phyloP scores from a whole-genome alignment of 257 asterid genomes.

The Phtheirospermum japonicum region DNA sequence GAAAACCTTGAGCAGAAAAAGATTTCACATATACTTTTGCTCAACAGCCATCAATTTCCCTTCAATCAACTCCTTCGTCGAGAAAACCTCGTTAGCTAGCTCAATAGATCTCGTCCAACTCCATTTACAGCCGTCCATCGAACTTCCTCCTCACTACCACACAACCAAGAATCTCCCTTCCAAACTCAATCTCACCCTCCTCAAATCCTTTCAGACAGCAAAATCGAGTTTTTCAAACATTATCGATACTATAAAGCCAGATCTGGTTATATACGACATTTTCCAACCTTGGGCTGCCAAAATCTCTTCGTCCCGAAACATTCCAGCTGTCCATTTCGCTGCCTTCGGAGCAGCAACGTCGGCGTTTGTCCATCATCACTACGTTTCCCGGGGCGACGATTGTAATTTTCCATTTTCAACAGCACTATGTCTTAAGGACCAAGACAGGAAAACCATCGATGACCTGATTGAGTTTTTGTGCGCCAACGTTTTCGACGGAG shows the following conservation, averaged over 20 bases:
- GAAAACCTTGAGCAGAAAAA: neutral
- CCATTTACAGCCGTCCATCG: too few relatives aligned
- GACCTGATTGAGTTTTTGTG: neutral
- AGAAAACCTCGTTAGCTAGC: too few relatives aligned
- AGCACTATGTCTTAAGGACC: conserved; percentile 4
- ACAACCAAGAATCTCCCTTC: too few relatives aligned
- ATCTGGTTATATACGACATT: neutral
- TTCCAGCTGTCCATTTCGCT: conserved; percentile 24
- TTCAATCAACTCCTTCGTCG: conserved; percentile 9
- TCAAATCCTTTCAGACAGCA: too few relatives aligned
- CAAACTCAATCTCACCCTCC: too few relatives aligned
- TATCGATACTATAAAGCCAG: neutral
- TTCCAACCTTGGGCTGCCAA: neutral
- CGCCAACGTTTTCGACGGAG: conserved; percentile 1
- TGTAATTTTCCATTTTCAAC: conserved; percentile 23
- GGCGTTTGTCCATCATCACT: conserved; percentile 22
- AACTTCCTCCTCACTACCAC: too few relatives aligned
- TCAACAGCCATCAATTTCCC: conserved; percentile 33
- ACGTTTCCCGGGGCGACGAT: neutral
- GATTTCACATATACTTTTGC: conserved; percentile 28
- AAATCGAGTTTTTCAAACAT: neutral
- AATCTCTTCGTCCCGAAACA: neutral
- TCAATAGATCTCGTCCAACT: too few relatives aligned
- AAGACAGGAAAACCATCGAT: conserved; percentile 19
- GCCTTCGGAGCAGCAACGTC: conserved; percentile 12